Evolutionary conservation across 2,329 filamentous ascomycete genomes (phyloP), one percentile per base, ranked within the genome.

Genomic region (Dothistroma pini): DNA sequence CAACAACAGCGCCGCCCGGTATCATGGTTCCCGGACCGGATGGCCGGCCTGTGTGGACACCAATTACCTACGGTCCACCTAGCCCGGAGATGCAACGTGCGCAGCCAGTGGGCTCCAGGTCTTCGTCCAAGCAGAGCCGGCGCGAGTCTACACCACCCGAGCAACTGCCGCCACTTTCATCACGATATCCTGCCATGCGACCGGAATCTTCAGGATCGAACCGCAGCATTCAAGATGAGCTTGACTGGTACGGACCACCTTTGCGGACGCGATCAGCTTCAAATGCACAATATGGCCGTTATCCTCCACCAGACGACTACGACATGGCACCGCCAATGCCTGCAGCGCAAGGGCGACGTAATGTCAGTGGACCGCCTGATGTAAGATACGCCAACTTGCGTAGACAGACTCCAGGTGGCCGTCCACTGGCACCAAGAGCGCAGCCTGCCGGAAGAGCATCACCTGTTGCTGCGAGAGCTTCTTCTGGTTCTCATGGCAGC

Each of bases 11-110:
- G 22, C 68, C 77, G 14, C 77, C 80, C 38, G 79, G 80, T 67
- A 78, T 81, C 70, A 67, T 82, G 66, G 70, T 83, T 22, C 74
- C 76, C 60, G 78, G 80, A 16, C 75, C 79, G 41, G 80, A 82
- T 67, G 79, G 81, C 56, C 72, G 77, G 59, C 74, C 77, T 2
- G 72, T 78, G 9, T 83, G 80, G 62, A 70, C 77, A 7, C 71
- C 71, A 1, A 53, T 72, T n/a, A 60, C 63, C 11, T 71, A 71
- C 52, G 65, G 66, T 25, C 69, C 68, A 22, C 66, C 69, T n/a
- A 69, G 65, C 34, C 69, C 65, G 11, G 68, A 67, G 35, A 53
- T 60, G 41, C 32, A 44, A 25, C 66, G 64, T 41, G 44, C 50
- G 38, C 38, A 53, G 12, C 38, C 60, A 21, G 51, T 41, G 44